Evolutionary conservation across 2,329 filamentous ascomycete genomes (phyloP).

Genomic region (Colletotrichum orchidophilum): DNA sequence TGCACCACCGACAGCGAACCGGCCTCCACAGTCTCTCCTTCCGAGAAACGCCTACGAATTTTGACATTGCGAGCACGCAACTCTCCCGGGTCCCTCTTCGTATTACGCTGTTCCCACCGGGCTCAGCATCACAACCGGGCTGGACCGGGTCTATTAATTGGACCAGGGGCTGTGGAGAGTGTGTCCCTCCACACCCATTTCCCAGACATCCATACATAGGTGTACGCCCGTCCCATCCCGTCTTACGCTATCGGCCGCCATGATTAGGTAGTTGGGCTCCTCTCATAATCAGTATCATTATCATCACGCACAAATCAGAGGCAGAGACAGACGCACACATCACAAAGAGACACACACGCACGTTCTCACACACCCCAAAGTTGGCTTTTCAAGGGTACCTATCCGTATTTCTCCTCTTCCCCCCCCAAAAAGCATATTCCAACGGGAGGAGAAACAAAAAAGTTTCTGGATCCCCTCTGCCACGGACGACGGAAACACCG

Average conservation of each 20-base stretch:
- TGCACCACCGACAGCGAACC: constrained; percentile 29
- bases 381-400: neutral
- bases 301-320: constrained; percentile 1
- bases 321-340: neutral
- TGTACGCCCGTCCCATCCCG: constrained; percentile 29
- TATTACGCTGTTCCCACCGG: constrained; percentile 3
- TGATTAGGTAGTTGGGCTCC: constrained; percentile 22
- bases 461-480: neutral
- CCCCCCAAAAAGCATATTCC: neutral
- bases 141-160: constrained; percentile 31
- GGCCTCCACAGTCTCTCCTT: constrained; percentile 13
- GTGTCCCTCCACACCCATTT: constrained; percentile 30
- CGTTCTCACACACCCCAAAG: neutral
- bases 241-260: constrained; percentile 28
- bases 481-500: constrained; percentile 8
- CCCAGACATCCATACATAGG: constrained; percentile 29
- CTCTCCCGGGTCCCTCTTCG: constrained; percentile 17
- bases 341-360: neutral
- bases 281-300: neutral
- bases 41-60: neutral
- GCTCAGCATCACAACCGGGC: constrained; percentile 18
- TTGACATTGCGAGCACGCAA: constrained; percentile 13
- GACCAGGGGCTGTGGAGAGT: constrained; percentile 22
- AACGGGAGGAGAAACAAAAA: neutral
- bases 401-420: neutral